These are phyloP conservation scores for Sistotremastrum niveocremeum DNA, from an alignment of 768 basidiomycete species.

Conservation along the genomic window DNA sequence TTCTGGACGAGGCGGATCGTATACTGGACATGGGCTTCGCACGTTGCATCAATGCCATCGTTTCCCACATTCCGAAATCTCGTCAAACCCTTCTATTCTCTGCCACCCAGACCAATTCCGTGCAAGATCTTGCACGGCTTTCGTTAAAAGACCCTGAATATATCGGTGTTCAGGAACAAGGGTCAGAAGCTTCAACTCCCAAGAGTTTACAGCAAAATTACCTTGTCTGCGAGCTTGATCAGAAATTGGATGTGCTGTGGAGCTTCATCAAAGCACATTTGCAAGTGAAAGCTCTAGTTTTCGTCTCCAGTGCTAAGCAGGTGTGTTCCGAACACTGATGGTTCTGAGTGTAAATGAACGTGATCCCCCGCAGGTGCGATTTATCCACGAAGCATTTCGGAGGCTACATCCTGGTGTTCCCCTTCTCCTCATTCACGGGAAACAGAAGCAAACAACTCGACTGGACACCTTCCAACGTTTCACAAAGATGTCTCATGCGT, in stretches of 20 bases:
- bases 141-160: constrained; percentile 72
- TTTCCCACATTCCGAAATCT: constrained; percentile 81
- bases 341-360: background rate
- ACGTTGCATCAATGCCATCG: constrained; percentile 74
- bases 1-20: constrained; percentile 93
- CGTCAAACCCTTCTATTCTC: constrained; percentile 96
- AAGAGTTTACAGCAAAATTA: constrained; percentile 81
- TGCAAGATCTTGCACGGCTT: constrained; percentile 78
- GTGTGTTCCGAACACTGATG: constrained; percentile 16
- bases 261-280: constrained; percentile 91
- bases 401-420: constrained; percentile 90
- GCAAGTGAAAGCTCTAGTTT: constrained; percentile 82
- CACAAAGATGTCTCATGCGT: constrained; percentile 64
- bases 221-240: constrained; percentile 65
- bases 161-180: constrained; percentile 45
- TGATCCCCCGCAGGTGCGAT: constrained; percentile 42
- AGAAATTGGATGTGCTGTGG: constrained; percentile 86
- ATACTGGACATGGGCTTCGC: constrained; percentile 96
- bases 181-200: constrained; percentile 40
- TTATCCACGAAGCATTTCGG: constrained; percentile 91
- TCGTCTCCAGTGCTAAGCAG: constrained; percentile 92
- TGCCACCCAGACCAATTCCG: constrained; percentile 88
- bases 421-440: constrained; percentile 89
- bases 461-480: constrained; percentile 76
- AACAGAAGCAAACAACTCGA: constrained; percentile 89